Evolutionary conservation across 2,329 filamentous ascomycete species (phyloP).

Genomic region (Hymenotorrendiella dingleyae): DNA sequence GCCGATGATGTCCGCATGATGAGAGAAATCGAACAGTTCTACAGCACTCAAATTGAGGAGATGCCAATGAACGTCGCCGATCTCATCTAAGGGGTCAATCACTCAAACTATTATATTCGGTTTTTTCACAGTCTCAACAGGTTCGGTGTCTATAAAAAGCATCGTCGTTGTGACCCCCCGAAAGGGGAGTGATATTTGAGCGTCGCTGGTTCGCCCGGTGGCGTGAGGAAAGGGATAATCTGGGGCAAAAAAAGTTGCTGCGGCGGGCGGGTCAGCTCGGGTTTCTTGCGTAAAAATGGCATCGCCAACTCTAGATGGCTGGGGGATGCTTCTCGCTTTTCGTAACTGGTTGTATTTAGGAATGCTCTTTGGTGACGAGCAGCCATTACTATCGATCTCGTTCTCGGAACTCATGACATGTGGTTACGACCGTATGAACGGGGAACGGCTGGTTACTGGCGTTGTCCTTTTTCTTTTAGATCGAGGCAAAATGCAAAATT

Average conservation of each 20-base stretch:
- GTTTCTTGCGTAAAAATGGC: slow-evolving; percentile 26
- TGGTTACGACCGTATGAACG: slow-evolving; percentile 16
- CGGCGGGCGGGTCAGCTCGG: slow-evolving; percentile 18
- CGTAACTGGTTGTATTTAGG: slow-evolving; percentile 28
- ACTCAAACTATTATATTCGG: slow-evolving; percentile 17
- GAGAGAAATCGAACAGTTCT: slow-evolving; percentile 99
- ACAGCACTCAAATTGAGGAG: slow-evolving; percentile 99
- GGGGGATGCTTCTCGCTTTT: slow-evolving; percentile 28
- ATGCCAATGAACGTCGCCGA: slow-evolving; percentile 95
- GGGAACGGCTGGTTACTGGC: slow-evolving; percentile 18
- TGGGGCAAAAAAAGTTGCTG: slow-evolving; percentile 31
- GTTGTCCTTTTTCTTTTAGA: slow-evolving; percentile 24
- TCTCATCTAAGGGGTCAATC: slow-evolving; percentile 53
- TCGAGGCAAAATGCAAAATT: slow-evolving; percentile 20
- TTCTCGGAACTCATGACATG: slow-evolving; percentile 16
- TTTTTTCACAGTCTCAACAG: slow-evolving; percentile 29
- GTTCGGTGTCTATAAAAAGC: slow-evolving; percentile 17
- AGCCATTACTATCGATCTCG: slow-evolving; percentile 21
- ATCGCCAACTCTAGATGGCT: slow-evolving; percentile 29
- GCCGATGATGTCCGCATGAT: slow-evolving; percentile 99
- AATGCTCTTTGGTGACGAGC: slow-evolving; percentile 24
- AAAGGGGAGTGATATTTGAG: slow-evolving; percentile 31
- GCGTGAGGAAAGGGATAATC: slow-evolving; percentile 29
- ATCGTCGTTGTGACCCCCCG: slow-evolving; percentile 20
- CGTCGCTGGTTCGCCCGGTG: slow-evolving; percentile 31